Evolutionary conservation across 2,329 filamentous ascomycete species (phyloP).

Genomic region (Talaromyces sp.): DNA sequence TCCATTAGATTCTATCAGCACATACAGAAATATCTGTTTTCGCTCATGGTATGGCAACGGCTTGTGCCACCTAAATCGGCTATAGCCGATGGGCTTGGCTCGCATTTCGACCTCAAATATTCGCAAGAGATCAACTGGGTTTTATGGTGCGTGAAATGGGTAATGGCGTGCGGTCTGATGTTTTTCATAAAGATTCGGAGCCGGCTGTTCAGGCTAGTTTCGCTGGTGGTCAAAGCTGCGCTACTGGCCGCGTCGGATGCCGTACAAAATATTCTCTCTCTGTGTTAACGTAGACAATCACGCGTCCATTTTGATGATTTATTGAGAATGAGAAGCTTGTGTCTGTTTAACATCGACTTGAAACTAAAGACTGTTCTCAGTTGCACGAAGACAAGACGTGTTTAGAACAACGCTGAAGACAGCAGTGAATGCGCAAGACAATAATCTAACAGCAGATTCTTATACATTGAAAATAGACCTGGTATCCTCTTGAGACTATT

Average conservation of each 20-base stretch:
- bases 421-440: background rate
- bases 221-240: constrained; percentile 20
- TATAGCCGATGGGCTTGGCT: background rate
- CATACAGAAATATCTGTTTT: constrained; percentile 55
- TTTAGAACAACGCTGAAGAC: background rate
- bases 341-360: background rate
- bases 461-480: background rate
- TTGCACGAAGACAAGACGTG: background rate
- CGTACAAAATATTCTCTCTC: constrained; percentile 18
- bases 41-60: constrained; percentile 22
- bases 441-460: background rate
- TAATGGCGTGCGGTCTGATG: background rate
- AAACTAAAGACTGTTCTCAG: background rate
- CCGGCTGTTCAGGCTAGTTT: background rate
- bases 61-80: background rate
- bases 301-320: background rate
- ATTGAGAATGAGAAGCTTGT: background rate
- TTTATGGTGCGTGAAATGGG: background rate
- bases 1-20: constrained; percentile 8
- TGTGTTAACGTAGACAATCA: background rate
- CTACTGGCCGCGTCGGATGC: constrained; percentile 29
- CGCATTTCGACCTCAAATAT: background rate
- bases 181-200: background rate
- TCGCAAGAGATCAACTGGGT: background rate
- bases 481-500: background rate